Conservation (phyloP, 169 alveolate species). For the Perkinsus olseni region DNA sequence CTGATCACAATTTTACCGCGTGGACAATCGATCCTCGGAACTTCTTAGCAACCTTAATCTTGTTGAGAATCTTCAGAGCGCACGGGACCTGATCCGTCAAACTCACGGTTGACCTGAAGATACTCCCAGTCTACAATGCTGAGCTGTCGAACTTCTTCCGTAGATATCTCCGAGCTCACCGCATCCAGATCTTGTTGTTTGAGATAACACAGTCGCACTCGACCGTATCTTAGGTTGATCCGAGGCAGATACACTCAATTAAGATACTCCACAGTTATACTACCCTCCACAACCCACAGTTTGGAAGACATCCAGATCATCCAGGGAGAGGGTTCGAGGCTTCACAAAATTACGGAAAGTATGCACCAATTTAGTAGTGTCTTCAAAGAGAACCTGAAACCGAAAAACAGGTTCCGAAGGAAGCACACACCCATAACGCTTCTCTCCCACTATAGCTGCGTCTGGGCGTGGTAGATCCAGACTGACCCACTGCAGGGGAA, state of each 20-base stretch:
- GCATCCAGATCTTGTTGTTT: neutral
- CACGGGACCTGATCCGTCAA: neutral
- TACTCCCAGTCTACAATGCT: neutral
- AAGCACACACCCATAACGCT: neutral
- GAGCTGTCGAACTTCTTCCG: neutral
- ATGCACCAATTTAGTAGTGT: neutral
- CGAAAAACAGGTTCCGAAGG: neutral
- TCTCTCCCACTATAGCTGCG: no score
- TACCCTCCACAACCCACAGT: neutral
- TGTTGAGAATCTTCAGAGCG: neutral
- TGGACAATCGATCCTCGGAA: neutral
- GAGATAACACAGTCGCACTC: neutral
- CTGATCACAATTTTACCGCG: neutral
- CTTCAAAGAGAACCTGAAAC: neutral
- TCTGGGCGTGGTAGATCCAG: neutral
- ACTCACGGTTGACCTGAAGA: neutral
- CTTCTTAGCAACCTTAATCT: neutral
- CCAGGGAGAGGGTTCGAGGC: neutral
- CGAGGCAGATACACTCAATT: neutral
- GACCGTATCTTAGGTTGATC: neutral
- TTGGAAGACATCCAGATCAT: neutral
- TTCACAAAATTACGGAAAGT: neutral
- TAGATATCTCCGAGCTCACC: neutral
- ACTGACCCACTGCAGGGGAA: neutral
- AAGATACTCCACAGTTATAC: neutral